Percentiles rank a stretch among this genome's conserved stretches.
Evolutionary conservation across 1,139 yeast species (phyloP).

Genomic region (Komagataea norvegica): DNA sequence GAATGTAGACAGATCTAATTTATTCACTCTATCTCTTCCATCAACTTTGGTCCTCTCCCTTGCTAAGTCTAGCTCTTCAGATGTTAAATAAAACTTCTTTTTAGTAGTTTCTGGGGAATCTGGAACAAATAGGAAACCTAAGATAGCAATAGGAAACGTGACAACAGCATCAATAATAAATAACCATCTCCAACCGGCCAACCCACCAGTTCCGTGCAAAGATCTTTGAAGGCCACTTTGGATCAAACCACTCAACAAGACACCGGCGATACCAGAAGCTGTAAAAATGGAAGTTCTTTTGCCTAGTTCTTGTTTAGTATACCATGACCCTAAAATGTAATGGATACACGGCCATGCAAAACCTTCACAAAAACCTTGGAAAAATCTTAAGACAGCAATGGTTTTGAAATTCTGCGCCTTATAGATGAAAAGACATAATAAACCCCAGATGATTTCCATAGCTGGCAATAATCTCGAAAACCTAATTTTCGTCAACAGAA

Average conservation of each 20-base stretch:
- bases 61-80: slow-evolving; percentile 13
- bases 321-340: not conserved
- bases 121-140: slow-evolving; percentile 44
- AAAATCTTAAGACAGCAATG: slow-evolving; percentile 39
- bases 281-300: slow-evolving; percentile 1
- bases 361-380: slow-evolving; percentile 3
- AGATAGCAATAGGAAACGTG: slow-evolving; percentile 40
- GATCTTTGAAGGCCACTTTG: slow-evolving; percentile 1
- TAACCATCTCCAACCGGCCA: slow-evolving; percentile 64
- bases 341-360: slow-evolving; percentile 25
- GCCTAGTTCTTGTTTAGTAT: slow-evolving; percentile 2
- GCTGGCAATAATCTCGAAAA: slow-evolving; percentile 43
- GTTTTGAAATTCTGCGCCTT: no score
- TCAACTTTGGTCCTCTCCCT: slow-evolving; percentile 14
- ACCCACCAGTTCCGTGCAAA: slow-evolving; percentile 41
- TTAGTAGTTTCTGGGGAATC: slow-evolving; percentile 44
- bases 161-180: slow-evolving; percentile 60
- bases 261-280: not conserved
- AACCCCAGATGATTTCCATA: slow-evolving; percentile 63
- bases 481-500: no score
- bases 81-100: slow-evolving; percentile 15
- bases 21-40: slow-evolving; percentile 14
- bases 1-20: slow-evolving; percentile 10
- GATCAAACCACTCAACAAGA: slow-evolving; percentile 2
- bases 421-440: slow-evolving; percentile 57